Evolutionary conservation across 345 rosid genomes (phyloP).

Genomic region (Trapa incisa): DNA sequence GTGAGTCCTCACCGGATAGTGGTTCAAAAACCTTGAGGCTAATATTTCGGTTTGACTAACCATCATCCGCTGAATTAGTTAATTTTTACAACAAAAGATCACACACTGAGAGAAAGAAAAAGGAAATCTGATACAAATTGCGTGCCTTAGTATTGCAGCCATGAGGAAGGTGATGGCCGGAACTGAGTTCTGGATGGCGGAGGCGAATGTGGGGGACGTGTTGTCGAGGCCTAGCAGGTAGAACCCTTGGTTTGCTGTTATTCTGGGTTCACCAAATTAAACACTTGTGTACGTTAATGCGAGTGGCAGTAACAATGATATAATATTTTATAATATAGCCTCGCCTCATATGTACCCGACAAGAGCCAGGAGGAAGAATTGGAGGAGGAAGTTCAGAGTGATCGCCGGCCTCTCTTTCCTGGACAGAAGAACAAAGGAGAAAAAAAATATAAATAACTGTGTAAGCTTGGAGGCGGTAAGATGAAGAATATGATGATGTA

Average conservation of each 20-base stretch:
- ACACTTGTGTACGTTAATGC: not conserved
- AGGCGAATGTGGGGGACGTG: slow-evolving; percentile 95
- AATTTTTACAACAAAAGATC: too few relatives aligned
- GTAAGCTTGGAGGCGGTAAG: too few relatives aligned
- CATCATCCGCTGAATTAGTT: too few relatives aligned
- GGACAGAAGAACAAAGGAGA: slow-evolving; percentile 7
- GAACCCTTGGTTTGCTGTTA: slow-evolving; percentile 97
- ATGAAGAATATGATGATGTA: slow-evolving; percentile 8
- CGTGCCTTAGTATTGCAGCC: slow-evolving; percentile 79
- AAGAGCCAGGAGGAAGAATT: slow-evolving; percentile 83
- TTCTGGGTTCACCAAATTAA: slow-evolving; percentile 28
- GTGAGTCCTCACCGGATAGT: too few relatives aligned
- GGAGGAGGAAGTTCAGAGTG: slow-evolving; percentile 51
- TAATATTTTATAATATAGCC: too few relatives aligned
- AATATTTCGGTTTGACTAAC: too few relatives aligned
- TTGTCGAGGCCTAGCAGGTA: slow-evolving; percentile 85
- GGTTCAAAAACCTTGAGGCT: too few relatives aligned
- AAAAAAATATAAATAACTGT: not conserved
- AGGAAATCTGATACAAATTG: not conserved
- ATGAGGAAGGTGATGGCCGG: slow-evolving; percentile 97
- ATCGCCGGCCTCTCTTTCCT: slow-evolving; percentile 40
- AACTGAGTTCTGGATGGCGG: slow-evolving; percentile 96
- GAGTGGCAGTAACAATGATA: too few relatives aligned
- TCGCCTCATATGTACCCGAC: slow-evolving; percentile 44
- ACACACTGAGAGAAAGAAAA: too few relatives aligned